A percentile compares a stretch with the other conserved stretches of the same genome.
phyloP scores from a whole-genome alignment of 306 rosid genomes.

The Sophora flavescens region DNA sequence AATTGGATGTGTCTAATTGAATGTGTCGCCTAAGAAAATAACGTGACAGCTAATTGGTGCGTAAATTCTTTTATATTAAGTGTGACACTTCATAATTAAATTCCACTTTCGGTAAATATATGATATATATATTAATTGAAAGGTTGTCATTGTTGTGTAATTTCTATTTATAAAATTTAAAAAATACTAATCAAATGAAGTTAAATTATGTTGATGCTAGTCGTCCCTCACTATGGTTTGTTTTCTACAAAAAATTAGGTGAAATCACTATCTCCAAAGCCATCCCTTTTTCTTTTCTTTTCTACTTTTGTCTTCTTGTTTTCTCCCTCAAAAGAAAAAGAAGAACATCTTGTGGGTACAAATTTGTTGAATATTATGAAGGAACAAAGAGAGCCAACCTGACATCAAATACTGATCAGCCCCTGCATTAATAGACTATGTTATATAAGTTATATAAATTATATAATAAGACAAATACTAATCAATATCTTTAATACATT shows the following conservation, averaged over 20 bases:
- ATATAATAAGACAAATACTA: too few species aligned
- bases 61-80: not conserved
- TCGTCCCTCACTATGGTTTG: slow-evolving; percentile 12
- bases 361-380: not conserved
- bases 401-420: too few species aligned
- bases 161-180: not conserved
- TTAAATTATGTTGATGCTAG: not conserved
- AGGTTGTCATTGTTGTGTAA: not conserved
- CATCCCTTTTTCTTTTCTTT: not conserved
- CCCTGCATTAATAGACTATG: too few species aligned
- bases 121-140: not conserved
- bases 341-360: not conserved
- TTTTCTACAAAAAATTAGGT: not conserved
- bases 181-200: not conserved
- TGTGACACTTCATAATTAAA: not conserved
- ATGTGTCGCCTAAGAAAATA: not conserved
- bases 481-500: too few species aligned
- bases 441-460: too few species aligned
- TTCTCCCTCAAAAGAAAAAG: not conserved
- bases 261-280: not conserved
- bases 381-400: too few species aligned
- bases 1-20: not conserved
- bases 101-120: not conserved
- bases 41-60: not conserved
- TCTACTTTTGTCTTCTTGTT: not conserved